Evolutionary conservation across 805 yeast species (phyloP), one percentile per base, ranked within the genome.

Genomic region (Starmerella bombi): DNA sequence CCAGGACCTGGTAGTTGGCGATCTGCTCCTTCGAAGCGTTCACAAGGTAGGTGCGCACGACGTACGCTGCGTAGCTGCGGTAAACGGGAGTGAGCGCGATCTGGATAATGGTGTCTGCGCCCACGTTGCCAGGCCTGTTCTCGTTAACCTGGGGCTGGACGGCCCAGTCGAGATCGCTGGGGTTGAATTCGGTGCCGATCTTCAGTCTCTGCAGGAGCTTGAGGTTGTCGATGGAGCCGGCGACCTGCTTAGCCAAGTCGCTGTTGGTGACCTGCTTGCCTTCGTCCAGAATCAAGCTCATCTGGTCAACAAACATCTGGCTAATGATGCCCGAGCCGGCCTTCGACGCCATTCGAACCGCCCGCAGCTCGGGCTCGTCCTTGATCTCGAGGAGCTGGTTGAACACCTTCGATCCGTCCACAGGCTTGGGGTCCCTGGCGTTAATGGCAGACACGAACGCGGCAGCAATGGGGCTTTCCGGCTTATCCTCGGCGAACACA

Each of bases 71-170:
- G 61, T 88, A 88, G 34, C 80, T 76, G 56, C 77, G 82, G 63
- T 85, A 88, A 53, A 94, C 73, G 46, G 88, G 67, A 40, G 94
- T 95, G 46, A 91, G 63, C 2, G 93, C 77, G 5, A 93, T 73
- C 49, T 85, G 61, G 38, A 88, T 85, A 27, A 81, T 84, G 19
- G 94, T 88, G 14, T 72, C 72, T 7, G 82, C 79, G 36, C 71
- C 70, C 38, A 80, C 64, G 49, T 71, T 72, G 47, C 71, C 73
- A 2, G 16, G 27, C 10, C 17, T 19, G 44, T 74, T 70, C 38
- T 74, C 72, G 40, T 93, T 93, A 51, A 93, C 79, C 63, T 84
- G 93, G 22, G 97, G 96, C 41, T 85, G 75, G 59, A 82, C 84
- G 50, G 93, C 81, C 95, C 96, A 88, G 58, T 88, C 97, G 17